phyloP scores from a whole-genome alignment of 1,284 basidiomycete species.

The Austroboletus novae-zelandiae region DNA sequence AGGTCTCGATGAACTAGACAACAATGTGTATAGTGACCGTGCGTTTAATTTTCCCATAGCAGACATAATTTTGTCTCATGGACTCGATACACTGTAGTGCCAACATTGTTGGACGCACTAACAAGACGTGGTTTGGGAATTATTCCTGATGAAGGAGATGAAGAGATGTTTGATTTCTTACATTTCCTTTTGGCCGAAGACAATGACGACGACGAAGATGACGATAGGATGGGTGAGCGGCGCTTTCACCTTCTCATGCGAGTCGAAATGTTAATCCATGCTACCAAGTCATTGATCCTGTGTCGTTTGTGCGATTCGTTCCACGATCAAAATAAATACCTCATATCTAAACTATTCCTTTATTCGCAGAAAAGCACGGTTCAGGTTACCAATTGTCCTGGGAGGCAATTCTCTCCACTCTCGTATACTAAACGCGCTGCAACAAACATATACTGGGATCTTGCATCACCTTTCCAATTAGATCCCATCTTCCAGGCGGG shows the following conservation, averaged over 20 bases:
- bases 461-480: neutral
- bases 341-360: neutral
- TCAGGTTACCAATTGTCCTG: neutral
- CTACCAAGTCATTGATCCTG: neutral
- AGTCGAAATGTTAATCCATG: neutral
- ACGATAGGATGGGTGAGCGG: neutral
- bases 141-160: neutral
- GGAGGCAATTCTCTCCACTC: neutral
- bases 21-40: neutral
- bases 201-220: neutral
- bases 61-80: neutral
- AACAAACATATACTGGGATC: slow-evolving; percentile 1
- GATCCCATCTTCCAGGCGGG: neutral
- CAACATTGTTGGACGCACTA: neutral
- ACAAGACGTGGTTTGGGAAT: neutral
- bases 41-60: neutral
- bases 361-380: neutral
- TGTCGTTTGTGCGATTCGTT: neutral
- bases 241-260: neutral
- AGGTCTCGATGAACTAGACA: neutral
- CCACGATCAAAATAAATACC: neutral
- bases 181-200: neutral
- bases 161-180: neutral
- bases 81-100: neutral
- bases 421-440: neutral